phyloP scores from a whole-genome alignment of 352 stramenopile genomes.

The Phytopythium delawarense region DNA sequence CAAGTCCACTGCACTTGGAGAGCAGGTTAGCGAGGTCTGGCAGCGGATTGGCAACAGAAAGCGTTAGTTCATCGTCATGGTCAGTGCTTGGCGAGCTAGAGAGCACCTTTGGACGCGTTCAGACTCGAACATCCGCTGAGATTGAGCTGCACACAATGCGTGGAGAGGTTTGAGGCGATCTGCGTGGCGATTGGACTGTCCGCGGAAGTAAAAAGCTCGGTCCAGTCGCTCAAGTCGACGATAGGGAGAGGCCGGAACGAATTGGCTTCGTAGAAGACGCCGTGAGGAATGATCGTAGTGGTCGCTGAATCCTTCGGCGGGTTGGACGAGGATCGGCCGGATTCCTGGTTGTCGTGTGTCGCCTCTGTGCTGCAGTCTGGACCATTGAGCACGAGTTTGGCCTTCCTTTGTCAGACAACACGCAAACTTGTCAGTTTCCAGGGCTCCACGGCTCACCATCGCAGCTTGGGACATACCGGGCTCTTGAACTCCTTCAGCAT shows the following conservation, averaged over 20 bases:
- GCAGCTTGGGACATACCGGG: constrained; percentile 13
- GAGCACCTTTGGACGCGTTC: constrained; percentile 25
- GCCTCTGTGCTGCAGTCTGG: neutral
- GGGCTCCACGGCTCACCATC: neutral
- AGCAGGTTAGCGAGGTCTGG: constrained; percentile 37
- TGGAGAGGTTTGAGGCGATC: constrained; percentile 41
- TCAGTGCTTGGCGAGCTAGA: neutral
- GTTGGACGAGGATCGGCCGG: constrained; percentile 10
- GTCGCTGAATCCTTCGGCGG: neutral
- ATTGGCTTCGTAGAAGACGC: constrained; percentile 55
- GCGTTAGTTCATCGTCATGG: neutral
- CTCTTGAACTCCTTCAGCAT: constrained; percentile 39
- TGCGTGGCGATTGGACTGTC: constrained; percentile 20
- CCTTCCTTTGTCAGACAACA: constrained; percentile 14
- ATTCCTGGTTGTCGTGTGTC: constrained; percentile 35
- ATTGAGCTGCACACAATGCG: constrained; percentile 37
- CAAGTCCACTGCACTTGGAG: constrained; percentile 28
- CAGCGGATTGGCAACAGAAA: neutral
- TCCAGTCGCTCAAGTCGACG: constrained; percentile 56
- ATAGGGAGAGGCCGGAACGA: constrained; percentile 31
- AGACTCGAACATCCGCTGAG: constrained; percentile 33
- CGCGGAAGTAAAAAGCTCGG: constrained; percentile 22
- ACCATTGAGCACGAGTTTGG: neutral
- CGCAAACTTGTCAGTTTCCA: neutral
- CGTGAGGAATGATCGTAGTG: constrained; percentile 23